A percentile compares a stretch with the other conserved stretches of the same genome.
Evolutionary conservation across 2,329 filamentous ascomycete species (phyloP).

Genomic region (Beauveria rudraprayagi): DNA sequence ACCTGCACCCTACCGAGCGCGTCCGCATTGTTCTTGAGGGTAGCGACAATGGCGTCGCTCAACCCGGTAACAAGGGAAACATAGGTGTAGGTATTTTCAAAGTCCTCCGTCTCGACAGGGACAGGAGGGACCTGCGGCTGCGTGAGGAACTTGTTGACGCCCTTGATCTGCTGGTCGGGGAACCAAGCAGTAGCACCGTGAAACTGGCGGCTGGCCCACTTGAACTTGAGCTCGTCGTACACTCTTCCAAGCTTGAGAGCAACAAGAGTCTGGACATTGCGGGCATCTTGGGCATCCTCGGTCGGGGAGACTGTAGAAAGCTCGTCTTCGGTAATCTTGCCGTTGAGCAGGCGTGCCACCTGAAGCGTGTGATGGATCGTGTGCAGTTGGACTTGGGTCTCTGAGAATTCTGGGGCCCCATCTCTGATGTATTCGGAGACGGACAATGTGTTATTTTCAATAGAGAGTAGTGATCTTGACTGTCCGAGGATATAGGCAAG

Average conservation of each 20-base stretch:
- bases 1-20: neutral
- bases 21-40: neutral
- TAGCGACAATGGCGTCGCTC: neutral
- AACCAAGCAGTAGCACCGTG: neutral
- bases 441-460: neutral
- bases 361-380: neutral
- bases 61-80: neutral
- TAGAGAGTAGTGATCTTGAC: neutral
- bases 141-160: neutral
- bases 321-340: neutral
- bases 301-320: neutral
- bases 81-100: neutral
- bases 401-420: neutral
- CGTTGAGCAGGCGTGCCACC: neutral
- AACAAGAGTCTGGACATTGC: neutral
- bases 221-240: neutral
- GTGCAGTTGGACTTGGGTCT: neutral
- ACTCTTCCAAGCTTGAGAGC: neutral
- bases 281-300: neutral
- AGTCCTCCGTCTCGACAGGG: neutral
- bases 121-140: neutral
- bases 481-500: neutral
- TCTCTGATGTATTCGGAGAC: neutral
- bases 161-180: neutral
- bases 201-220: neutral